Percentiles rank a stretch among this genome's conserved stretches.
These are phyloP conservation scores for Mortierella sp. DNA, from an alignment of 371 early-diverging fungal genomes.

Conservation along the genomic window DNA sequence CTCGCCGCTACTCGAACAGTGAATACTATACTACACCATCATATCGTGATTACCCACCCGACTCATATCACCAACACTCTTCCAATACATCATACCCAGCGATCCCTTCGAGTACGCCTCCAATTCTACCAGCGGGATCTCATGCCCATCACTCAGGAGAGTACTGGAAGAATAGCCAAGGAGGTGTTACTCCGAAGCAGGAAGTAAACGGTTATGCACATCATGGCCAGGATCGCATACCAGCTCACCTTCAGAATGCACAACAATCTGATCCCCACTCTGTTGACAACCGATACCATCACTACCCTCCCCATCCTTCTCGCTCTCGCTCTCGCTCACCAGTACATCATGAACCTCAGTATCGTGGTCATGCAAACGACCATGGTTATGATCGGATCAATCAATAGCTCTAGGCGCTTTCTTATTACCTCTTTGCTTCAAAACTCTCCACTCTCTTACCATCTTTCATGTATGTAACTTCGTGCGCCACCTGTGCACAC, in stretches of 20 bases:
- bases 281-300: slow-evolving; percentile 4
- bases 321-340: neutral
- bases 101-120: neutral
- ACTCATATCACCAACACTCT: slow-evolving; percentile 7
- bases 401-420: neutral
- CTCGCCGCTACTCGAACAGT: slow-evolving; percentile 3
- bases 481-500: no score
- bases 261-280: neutral
- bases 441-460: neutral
- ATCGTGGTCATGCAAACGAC: slow-evolving; percentile 2
- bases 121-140: neutral
- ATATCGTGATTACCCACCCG: slow-evolving; percentile 5
- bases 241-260: neutral
- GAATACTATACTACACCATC: slow-evolving; percentile 12
- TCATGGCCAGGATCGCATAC: neutral
- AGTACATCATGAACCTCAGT: neutral
- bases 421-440: neutral
- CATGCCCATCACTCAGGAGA: slow-evolving; percentile 8
- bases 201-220: neutral
- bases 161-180: slow-evolving; percentile 6
- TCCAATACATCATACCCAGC: neutral
- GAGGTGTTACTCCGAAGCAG: neutral
- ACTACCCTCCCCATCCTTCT: slow-evolving; percentile 4
- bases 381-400: slow-evolving; percentile 4
- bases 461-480: no score